Evolutionary conservation across 345 rosid genomes (phyloP).

Genomic region (Boechera stricta): DNA sequence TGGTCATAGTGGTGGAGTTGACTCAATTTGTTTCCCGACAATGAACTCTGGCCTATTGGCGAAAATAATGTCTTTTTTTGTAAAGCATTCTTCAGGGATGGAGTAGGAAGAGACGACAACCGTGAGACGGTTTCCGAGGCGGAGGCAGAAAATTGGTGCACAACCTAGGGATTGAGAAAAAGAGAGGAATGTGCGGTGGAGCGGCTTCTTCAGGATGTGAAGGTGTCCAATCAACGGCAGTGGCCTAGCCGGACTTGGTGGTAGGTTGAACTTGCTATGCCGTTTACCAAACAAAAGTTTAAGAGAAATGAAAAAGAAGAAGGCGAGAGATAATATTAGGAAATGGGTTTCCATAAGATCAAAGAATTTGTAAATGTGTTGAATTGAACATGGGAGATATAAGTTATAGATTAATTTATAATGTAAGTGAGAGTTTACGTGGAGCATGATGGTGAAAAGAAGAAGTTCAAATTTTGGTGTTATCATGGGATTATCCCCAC

Average conservation of each 20-base stretch:
- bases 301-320: slow-evolving; percentile 11
- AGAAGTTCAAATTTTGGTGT: neutral
- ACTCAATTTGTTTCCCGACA: slow-evolving; percentile 45
- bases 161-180: slow-evolving; percentile 40
- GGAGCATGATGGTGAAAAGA: neutral
- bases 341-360: slow-evolving; percentile 13
- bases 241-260: slow-evolving; percentile 51
- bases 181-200: slow-evolving; percentile 41
- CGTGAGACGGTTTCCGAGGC: slow-evolving; percentile 44
- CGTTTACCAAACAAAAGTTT: slow-evolving; percentile 18
- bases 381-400: neutral
- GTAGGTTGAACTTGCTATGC: slow-evolving; percentile 32
- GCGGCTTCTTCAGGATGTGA: slow-evolving; percentile 48
- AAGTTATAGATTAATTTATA: slow-evolving; percentile 5
- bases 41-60: slow-evolving; percentile 56
- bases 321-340: neutral
- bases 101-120: slow-evolving; percentile 56
- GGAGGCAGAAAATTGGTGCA: slow-evolving; percentile 48
- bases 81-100: slow-evolving; percentile 52
- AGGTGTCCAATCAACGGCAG: slow-evolving; percentile 60
- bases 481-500: neutral
- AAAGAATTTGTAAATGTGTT: neutral
- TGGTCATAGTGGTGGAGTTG: slow-evolving; percentile 31
- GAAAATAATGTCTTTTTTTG: slow-evolving; percentile 52
- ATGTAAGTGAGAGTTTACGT: neutral